These are phyloP conservation scores for Telfairia occidentalis DNA, from an alignment of 331 rosid genomes.

Conservation along the genomic window DNA sequence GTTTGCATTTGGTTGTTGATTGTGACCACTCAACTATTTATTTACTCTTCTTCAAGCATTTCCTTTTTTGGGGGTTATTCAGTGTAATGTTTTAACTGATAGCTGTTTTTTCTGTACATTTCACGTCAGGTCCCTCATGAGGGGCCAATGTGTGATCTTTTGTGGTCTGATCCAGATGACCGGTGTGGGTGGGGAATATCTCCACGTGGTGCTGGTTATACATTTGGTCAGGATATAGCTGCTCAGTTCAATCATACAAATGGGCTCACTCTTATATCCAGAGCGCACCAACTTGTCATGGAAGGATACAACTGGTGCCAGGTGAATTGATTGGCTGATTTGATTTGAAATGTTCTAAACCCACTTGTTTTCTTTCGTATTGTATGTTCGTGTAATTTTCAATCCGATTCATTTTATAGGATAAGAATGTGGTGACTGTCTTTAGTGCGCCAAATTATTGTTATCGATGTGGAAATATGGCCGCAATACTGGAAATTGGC, in stretches of 20 bases:
- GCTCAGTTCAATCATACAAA: slow-evolving; percentile 87
- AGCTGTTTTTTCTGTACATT: slow-evolving; percentile 13
- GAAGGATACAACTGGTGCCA: slow-evolving; percentile 99
- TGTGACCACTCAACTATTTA: background rate
- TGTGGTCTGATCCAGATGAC: slow-evolving; percentile 99
- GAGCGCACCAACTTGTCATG: slow-evolving; percentile 99
- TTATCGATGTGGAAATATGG: slow-evolving; percentile 99
- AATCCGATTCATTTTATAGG: slow-evolving; percentile 35
- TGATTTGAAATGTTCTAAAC: background rate
- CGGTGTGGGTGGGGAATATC: slow-evolving; percentile 99
- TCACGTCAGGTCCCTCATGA: slow-evolving; percentile 83
- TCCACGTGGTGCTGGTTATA: slow-evolving; percentile 98
- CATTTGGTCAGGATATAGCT: slow-evolving; percentile 98
- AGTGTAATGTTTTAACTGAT: background rate
- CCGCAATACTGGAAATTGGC: slow-evolving; percentile 94
- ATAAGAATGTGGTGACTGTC: slow-evolving; percentile 93
- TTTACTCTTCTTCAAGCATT: background rate
- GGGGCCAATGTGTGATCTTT: slow-evolving; percentile 98
- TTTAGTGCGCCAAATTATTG: slow-evolving; percentile 98
- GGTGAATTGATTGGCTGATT: slow-evolving; percentile 26
- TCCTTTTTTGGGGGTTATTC: background rate
- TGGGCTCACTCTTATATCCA: slow-evolving; percentile 90
- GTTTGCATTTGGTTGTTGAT: slow-evolving; percentile 7
- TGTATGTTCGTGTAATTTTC: slow-evolving; percentile 14
- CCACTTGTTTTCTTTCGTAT: background rate